Percentiles rank a stretch among this genome's conserved stretches.
phyloP scores from a whole-genome alignment of 2,329 filamentous ascomycete species.

The Colletotrichum sublineola region DNA sequence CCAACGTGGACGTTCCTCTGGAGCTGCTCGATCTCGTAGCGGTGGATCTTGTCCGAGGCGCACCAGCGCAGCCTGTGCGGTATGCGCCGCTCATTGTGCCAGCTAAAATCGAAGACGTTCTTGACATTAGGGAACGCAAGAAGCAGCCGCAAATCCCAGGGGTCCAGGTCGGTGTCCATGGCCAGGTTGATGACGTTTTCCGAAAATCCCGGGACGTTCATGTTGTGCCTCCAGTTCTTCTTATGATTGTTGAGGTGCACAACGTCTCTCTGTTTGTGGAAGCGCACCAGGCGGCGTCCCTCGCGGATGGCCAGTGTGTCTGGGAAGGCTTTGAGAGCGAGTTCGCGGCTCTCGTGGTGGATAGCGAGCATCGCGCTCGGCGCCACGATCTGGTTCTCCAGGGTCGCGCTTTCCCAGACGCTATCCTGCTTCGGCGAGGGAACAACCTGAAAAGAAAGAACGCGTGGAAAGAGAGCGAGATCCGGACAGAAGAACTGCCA shows the following conservation, averaged over 20 bases:
- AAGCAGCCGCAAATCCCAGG: slow-evolving; percentile 11
- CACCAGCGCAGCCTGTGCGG: slow-evolving; percentile 49
- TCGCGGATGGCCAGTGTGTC: slow-evolving; percentile 50
- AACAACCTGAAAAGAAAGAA: slow-evolving; percentile 48
- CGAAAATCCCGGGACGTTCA: slow-evolving; percentile 47
- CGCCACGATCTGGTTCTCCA: slow-evolving; percentile 36
- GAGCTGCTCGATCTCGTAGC: slow-evolving; percentile 47
- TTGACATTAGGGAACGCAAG: slow-evolving; percentile 47
- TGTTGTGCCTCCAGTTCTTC: slow-evolving; percentile 29
- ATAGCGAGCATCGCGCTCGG: slow-evolving; percentile 50
- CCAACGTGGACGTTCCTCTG: slow-evolving; percentile 46
- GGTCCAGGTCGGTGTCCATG: slow-evolving; percentile 31
- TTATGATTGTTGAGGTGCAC: slow-evolving; percentile 38
- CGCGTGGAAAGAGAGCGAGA: slow-evolving; percentile 46
- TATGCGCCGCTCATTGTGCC: slow-evolving; percentile 30
- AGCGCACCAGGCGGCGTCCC: slow-evolving; percentile 47
- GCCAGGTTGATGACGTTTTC: slow-evolving; percentile 50
- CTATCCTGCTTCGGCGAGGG: slow-evolving; percentile 18
- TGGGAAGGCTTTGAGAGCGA: slow-evolving; percentile 51
- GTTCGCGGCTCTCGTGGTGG: slow-evolving; percentile 53
- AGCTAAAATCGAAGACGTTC: slow-evolving; percentile 46
- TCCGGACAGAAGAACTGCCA: slow-evolving; percentile 53
- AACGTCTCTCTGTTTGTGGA: slow-evolving; percentile 51
- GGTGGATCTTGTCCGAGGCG: slow-evolving; percentile 48
- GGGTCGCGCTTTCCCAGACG: slow-evolving; percentile 39